phyloP scores from a whole-genome alignment of 306 rosid genomes.

The Gastrolobium villosum region DNA sequence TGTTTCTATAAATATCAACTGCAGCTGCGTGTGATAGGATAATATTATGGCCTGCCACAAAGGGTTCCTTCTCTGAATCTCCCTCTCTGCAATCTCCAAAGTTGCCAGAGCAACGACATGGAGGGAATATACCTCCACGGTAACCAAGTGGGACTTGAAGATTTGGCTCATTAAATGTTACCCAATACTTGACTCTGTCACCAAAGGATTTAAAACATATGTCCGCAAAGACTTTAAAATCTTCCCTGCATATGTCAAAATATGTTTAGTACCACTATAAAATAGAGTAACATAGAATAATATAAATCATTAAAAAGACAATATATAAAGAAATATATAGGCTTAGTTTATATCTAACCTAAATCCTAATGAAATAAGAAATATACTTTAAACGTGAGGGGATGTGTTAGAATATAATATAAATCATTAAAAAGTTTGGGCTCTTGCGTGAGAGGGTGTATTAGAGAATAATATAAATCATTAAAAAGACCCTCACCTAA shows the following conservation, averaged over 20 bases:
- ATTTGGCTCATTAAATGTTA: slow-evolving; percentile 68
- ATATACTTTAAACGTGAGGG: no score
- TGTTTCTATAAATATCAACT: slow-evolving; percentile 65
- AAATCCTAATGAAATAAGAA: no score
- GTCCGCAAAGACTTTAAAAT: slow-evolving; percentile 50
- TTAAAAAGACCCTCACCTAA: no score
- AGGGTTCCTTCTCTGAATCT: slow-evolving; percentile 76
- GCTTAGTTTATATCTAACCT: no score
- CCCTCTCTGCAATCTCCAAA: slow-evolving; percentile 72
- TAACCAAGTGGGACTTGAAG: slow-evolving; percentile 36
- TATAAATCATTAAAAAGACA: no score
- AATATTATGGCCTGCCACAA: slow-evolving; percentile 71
- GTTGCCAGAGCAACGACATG: slow-evolving; percentile 52
- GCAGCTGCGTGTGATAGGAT: slow-evolving; percentile 78
- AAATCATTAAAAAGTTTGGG: no score
- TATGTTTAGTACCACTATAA: slow-evolving; percentile 1
- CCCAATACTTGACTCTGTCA: slow-evolving; percentile 70
- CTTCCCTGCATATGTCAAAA: slow-evolving; percentile 56
- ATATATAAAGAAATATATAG: no score
- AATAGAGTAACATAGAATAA: no score
- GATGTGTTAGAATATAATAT: no score
- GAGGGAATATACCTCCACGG: slow-evolving; percentile 29
- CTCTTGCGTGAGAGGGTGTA: no score
- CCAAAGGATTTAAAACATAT: slow-evolving; percentile 66
- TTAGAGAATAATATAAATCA: no score